phyloP scores from a whole-genome alignment of 2,329 filamentous ascomycete species.

The Chaetomium olivaceum region DNA sequence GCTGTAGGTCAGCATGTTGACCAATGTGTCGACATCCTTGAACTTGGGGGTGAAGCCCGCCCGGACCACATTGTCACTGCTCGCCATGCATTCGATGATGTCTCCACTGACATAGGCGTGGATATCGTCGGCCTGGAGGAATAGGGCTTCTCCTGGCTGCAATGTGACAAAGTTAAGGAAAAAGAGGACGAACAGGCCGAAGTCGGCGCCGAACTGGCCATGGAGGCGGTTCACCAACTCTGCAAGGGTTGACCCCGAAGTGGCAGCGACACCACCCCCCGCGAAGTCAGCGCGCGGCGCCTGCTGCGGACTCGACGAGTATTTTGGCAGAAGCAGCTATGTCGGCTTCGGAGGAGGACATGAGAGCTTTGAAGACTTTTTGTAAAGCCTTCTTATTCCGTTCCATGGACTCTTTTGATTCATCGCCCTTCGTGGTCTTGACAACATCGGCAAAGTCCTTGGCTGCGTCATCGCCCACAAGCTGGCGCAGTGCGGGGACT shows the following conservation, averaged over 20 bases:
- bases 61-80: slow-evolving; percentile 97
- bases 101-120: slow-evolving; percentile 93
- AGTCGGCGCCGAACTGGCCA: slow-evolving; percentile 81
- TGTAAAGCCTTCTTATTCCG: slow-evolving; percentile 79
- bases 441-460: slow-evolving; percentile 57
- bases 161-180: slow-evolving; percentile 95
- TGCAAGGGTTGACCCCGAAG: slow-evolving; percentile 68
- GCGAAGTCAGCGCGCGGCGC: slow-evolving; percentile 73
- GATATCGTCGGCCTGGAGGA: slow-evolving; percentile 94
- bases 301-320: slow-evolving; percentile 69
- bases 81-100: slow-evolving; percentile 98
- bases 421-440: slow-evolving; percentile 46
- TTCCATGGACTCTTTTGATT: slow-evolving; percentile 39
- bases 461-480: slow-evolving; percentile 67
- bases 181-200: slow-evolving; percentile 93
- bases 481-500: slow-evolving; percentile 57
- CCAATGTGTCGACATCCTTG: slow-evolving; percentile 89
- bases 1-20: slow-evolving; percentile 89
- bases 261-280: slow-evolving; percentile 66
- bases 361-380: slow-evolving; percentile 72
- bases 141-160: slow-evolving; percentile 87
- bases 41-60: slow-evolving; percentile 98
- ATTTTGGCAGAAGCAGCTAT: slow-evolving; percentile 65
- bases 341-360: slow-evolving; percentile 71
- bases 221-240: slow-evolving; percentile 77